These are phyloP conservation scores for Ettlia oleoabundans DNA, from an alignment of 139 green algal species.

Conservation along the genomic window DNA sequence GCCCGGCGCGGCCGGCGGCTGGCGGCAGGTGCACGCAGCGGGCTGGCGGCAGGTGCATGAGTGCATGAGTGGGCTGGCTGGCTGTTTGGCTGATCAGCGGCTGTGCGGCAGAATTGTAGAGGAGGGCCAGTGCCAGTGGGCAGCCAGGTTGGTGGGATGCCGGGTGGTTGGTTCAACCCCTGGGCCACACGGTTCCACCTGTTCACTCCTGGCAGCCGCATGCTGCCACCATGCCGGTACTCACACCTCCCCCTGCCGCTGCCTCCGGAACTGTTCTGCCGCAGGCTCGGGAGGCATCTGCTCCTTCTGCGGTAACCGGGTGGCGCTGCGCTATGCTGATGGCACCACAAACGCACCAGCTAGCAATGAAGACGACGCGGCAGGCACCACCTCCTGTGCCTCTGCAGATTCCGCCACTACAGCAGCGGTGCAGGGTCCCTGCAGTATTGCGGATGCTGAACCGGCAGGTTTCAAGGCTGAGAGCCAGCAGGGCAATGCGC, in stretches of 20 bases:
- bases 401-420: too few relatives aligned
- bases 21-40: background rate
- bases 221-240: too few relatives aligned
- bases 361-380: too few relatives aligned
- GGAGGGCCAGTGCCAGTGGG: too few relatives aligned
- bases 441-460: background rate
- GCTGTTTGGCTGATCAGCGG: background rate
- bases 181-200: background rate
- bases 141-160: background rate
- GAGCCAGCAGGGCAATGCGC: conserved; percentile 4
- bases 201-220: background rate
- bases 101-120: too few relatives aligned
- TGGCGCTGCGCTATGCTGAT: conserved; percentile 61
- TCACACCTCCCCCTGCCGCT: too few relatives aligned
- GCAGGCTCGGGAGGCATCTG: conserved; percentile 71
- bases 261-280: background rate
- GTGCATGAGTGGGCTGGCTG: background rate
- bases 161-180: background rate
- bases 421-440: too few relatives aligned
- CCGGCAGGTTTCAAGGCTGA: background rate
- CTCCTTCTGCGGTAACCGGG: conserved; percentile 72
- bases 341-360: conserved; percentile 13
- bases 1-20: too few relatives aligned
- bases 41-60: background rate
- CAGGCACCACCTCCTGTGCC: too few relatives aligned